These are phyloP conservation scores for Infundibulicybe gibba DNA, from an alignment of 768 basidiomycete genomes.

Conservation along the genomic window DNA sequence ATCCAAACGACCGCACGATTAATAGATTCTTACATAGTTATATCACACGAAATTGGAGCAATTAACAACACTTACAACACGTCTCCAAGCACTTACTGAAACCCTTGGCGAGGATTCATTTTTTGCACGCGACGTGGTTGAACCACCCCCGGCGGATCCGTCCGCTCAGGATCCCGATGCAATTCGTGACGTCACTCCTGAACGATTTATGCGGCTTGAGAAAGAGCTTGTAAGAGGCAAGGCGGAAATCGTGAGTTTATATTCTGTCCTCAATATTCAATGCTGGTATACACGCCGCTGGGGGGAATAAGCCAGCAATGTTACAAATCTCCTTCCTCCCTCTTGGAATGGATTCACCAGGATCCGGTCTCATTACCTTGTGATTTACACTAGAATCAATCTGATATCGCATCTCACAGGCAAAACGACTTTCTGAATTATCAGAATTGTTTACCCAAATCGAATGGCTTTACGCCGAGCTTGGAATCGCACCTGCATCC, in stretches of 20 bases:
- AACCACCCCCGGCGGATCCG: slow-evolving; percentile 44
- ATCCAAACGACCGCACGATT: neutral
- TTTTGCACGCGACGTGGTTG: slow-evolving; percentile 52
- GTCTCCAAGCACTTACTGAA: slow-evolving; percentile 53
- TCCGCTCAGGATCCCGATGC: slow-evolving; percentile 29
- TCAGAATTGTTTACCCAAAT: slow-evolving; percentile 68
- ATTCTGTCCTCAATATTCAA: too few relatives aligned
- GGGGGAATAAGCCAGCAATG: too few relatives aligned
- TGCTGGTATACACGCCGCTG: too few relatives aligned
- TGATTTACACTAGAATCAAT: neutral
- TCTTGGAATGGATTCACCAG: too few relatives aligned
- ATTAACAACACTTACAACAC: slow-evolving; percentile 64
- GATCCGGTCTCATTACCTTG: too few relatives aligned
- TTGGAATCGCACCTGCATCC: slow-evolving; percentile 67
- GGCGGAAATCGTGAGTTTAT: slow-evolving; percentile 72
- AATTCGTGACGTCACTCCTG: slow-evolving; percentile 72
- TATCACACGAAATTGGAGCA: slow-evolving; percentile 81
- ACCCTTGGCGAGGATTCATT: slow-evolving; percentile 55
- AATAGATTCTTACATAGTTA: slow-evolving; percentile 31
- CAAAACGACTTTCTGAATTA: slow-evolving; percentile 64
- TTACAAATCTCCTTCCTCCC: too few relatives aligned
- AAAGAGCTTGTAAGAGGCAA: slow-evolving; percentile 84
- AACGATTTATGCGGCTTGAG: slow-evolving; percentile 77
- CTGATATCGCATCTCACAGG: slow-evolving; percentile 30
- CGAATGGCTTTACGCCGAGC: slow-evolving; percentile 79